phyloP scores from a whole-genome alignment of 768 basidiomycete species.

The Lentinula sp. region DNA sequence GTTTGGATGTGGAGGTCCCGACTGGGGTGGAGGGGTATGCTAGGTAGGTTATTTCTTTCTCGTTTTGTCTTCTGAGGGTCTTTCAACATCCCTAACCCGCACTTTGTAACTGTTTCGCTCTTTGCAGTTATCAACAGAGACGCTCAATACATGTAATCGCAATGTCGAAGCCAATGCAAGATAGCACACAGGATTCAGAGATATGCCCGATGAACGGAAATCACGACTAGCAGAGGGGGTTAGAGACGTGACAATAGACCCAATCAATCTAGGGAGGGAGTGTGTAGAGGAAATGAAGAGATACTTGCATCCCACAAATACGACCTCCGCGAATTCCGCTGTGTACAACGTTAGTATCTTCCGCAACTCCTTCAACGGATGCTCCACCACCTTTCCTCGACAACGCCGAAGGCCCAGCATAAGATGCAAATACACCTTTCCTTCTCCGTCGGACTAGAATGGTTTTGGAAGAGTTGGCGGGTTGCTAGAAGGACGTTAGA shows the following conservation, averaged over 20 bases:
- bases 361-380: not conserved
- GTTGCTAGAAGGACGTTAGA: constrained; percentile 36
- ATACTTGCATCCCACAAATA: not conserved
- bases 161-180: constrained; percentile 87
- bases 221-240: too few relatives aligned
- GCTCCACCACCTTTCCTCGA: too few relatives aligned
- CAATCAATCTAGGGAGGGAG: constrained; percentile 12
- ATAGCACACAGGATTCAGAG: not conserved
- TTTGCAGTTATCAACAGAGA: constrained; percentile 73
- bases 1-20: constrained; percentile 90
- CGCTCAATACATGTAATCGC: constrained; percentile 82
- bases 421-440: not conserved
- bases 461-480: constrained; percentile 30
- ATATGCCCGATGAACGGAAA: not conserved
- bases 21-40: constrained; percentile 79
- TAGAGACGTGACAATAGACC: not conserved
- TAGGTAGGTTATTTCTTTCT: constrained; percentile 27
- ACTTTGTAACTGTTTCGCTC: too few relatives aligned
- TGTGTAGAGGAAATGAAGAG: not conserved
- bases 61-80: not conserved
- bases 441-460: not conserved
- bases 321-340: not conserved
- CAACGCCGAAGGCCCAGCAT: too few relatives aligned
- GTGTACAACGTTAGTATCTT: not conserved
- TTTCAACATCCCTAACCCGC: too few relatives aligned